A percentile compares a stretch with the other conserved stretches of the same genome.
Evolutionary conservation across 1,139 yeast species (phyloP).

Genomic region (Starmera stellimalicola): DNA sequence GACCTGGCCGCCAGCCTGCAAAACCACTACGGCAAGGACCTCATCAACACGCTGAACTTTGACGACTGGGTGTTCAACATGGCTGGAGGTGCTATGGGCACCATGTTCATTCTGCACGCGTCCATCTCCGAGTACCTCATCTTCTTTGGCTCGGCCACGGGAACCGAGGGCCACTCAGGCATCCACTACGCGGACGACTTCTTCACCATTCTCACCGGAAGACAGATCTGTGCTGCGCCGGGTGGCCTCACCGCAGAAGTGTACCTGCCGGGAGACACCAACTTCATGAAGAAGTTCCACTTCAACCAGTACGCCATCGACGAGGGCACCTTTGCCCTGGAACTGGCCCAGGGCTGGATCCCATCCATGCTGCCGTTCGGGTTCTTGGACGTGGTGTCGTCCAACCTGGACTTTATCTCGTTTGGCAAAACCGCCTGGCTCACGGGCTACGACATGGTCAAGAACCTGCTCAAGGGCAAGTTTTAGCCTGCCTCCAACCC

Average conservation of each 20-base stretch:
- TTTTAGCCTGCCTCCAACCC: too few relatives aligned
- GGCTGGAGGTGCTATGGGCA: slow-evolving; percentile 99
- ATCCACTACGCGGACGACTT: slow-evolving; percentile 95
- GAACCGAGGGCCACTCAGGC: slow-evolving; percentile 95
- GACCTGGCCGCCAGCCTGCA: slow-evolving; percentile 54
- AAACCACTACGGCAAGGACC: slow-evolving; percentile 54
- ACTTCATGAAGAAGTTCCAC: slow-evolving; percentile 64
- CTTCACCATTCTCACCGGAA: slow-evolving; percentile 79
- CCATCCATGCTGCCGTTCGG: slow-evolving; percentile 98
- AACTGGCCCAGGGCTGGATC: slow-evolving; percentile 97
- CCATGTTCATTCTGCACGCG: slow-evolving; percentile 91
- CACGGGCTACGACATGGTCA: slow-evolving; percentile 71
- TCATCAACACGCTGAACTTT: slow-evolving; percentile 57
- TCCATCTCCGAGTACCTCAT: slow-evolving; percentile 90
- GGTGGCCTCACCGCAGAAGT: slow-evolving; percentile 51
- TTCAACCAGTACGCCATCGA: slow-evolving; percentile 86
- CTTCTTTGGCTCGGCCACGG: slow-evolving; percentile 79
- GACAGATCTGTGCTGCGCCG: slow-evolving; percentile 64
- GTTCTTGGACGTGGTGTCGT: slow-evolving; percentile 64
- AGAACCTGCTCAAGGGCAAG: slow-evolving; percentile 60
- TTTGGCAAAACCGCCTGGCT: slow-evolving; percentile 58
- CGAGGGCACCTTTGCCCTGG: slow-evolving; percentile 74
- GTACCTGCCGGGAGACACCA: slow-evolving; percentile 75
- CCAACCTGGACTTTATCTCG: slow-evolving; percentile 72
- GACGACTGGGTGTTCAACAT: slow-evolving; percentile 94